Percentiles rank a stretch among this genome's conserved stretches.
These are phyloP conservation scores for Ailanthus altissimus DNA, from an alignment of 345 rosid genomes.

Conservation along the genomic window DNA sequence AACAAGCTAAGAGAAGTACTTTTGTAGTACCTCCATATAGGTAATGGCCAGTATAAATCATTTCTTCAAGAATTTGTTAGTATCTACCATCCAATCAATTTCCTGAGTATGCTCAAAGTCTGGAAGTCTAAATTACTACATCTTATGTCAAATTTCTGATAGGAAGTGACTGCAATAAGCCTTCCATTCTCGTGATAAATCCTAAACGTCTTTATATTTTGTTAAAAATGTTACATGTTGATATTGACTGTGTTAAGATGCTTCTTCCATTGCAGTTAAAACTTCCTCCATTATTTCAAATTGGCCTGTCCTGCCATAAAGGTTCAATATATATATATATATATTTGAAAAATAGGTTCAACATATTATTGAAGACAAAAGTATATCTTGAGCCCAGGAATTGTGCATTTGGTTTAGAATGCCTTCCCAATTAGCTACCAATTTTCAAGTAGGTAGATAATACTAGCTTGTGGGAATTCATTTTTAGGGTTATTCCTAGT, in stretches of 20 bases:
- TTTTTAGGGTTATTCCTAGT: slow-evolving; percentile 72
- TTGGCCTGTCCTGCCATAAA: slow-evolving; percentile 78
- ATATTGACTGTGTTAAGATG: slow-evolving; percentile 57
- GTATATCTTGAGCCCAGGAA: slow-evolving; percentile 73
- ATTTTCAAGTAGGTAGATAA: slow-evolving; percentile 73
- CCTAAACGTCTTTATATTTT: slow-evolving; percentile 78
- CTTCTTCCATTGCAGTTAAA: slow-evolving; percentile 57
- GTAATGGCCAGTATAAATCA: slow-evolving; percentile 79
- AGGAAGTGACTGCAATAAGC: slow-evolving; percentile 46
- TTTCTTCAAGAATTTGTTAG: slow-evolving; percentile 78
- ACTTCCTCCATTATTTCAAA: slow-evolving; percentile 76
- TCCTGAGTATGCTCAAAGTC: slow-evolving; percentile 74
- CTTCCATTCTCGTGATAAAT: slow-evolving; percentile 66
- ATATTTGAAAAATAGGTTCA: no score
- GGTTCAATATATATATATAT: no score
- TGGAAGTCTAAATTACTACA: slow-evolving; percentile 92
- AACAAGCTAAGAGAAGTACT: slow-evolving; percentile 80
- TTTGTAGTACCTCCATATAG: slow-evolving; percentile 91
- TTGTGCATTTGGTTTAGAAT: slow-evolving; percentile 66
- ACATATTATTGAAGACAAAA: slow-evolving; percentile 79
- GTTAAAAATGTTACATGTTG: slow-evolving; percentile 84
- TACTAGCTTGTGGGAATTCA: slow-evolving; percentile 95
- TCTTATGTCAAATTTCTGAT: slow-evolving; percentile 52
- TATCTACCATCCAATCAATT: slow-evolving; percentile 72
- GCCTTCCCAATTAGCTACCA: slow-evolving; percentile 67